A percentile compares a stretch with the other conserved stretches of the same genome.
phyloP scores from a whole-genome alignment of 176 grass and related monocot genomes.

The Pharus latifolius region DNA sequence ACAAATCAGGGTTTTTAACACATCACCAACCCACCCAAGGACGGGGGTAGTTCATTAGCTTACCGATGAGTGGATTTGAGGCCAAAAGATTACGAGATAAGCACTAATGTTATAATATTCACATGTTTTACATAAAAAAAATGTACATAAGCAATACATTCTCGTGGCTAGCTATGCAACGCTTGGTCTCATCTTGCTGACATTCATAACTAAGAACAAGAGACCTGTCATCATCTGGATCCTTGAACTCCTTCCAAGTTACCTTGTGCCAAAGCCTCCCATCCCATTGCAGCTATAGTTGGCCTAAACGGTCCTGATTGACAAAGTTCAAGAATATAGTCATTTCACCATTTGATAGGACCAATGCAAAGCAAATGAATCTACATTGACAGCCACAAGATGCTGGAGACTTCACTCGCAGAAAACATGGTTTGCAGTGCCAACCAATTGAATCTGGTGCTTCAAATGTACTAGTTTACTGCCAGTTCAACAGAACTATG shows the following conservation, averaged over 20 bases:
- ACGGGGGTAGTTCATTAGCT: too few species aligned
- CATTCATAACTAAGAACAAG: background rate
- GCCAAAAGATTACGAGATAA: too few species aligned
- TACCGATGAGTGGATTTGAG: too few species aligned
- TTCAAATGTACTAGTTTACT: background rate
- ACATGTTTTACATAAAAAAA: slow-evolving; percentile 16
- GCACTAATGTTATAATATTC: slow-evolving; percentile 7
- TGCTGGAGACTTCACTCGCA: background rate
- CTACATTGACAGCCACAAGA: background rate
- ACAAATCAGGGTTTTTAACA: too few species aligned
- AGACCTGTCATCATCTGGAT: background rate
- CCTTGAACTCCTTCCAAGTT: background rate
- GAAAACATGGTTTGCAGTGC: background rate
- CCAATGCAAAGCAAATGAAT: background rate
- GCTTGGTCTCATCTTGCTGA: background rate
- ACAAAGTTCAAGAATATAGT: background rate
- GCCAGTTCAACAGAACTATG: background rate
- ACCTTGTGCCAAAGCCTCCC: background rate
- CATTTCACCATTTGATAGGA: background rate
- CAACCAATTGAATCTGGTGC: background rate
- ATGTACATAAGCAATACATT: background rate
- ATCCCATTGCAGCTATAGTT: slow-evolving; percentile 22
- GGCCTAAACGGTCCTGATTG: slow-evolving; percentile 54
- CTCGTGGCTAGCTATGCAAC: background rate
- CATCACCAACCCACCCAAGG: too few species aligned